Percentiles rank a stretch among this genome's conserved stretches.
phyloP scores from a whole-genome alignment of 495 filamentous ascomycete species.

The Chaetomidium leptoderma region DNA sequence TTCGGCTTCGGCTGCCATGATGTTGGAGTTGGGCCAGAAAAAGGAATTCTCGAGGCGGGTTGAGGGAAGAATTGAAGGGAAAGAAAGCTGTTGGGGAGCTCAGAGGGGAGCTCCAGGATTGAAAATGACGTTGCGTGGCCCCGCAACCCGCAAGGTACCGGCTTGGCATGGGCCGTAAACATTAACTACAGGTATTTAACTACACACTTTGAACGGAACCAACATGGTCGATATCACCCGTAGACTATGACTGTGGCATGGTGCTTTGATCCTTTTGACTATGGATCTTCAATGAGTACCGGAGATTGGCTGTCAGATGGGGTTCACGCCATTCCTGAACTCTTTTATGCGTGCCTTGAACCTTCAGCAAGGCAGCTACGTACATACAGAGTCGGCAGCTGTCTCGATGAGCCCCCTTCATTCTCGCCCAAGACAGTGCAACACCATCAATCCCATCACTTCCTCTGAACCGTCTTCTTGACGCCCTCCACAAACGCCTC shows the following conservation, averaged over 20 bases:
- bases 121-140: conserved; percentile 14
- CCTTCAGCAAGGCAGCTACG: not conserved
- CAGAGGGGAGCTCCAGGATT: not conserved
- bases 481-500: conserved; percentile 87
- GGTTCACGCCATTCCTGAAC: not conserved
- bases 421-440: not conserved
- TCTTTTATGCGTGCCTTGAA: not conserved
- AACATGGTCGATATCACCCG: too few relatives aligned
- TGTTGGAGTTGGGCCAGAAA: not conserved
- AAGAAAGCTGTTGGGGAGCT: too few relatives aligned
- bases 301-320: too few relatives aligned
- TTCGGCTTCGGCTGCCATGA: conserved; percentile 28
- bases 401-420: not conserved
- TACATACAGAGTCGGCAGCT: not conserved
- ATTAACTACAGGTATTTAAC: not conserved
- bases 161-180: not conserved
- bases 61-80: not conserved
- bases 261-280: too few relatives aligned
- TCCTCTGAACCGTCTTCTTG: conserved; percentile 65
- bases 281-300: too few relatives aligned
- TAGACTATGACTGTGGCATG: too few relatives aligned
- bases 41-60: not conserved
- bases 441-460: conserved; percentile 16
- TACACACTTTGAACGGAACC: too few relatives aligned
- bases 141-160: not conserved